Evolutionary conservation across 306 rosid genomes (phyloP).

Genomic region (Acacia crassicarpa): DNA sequence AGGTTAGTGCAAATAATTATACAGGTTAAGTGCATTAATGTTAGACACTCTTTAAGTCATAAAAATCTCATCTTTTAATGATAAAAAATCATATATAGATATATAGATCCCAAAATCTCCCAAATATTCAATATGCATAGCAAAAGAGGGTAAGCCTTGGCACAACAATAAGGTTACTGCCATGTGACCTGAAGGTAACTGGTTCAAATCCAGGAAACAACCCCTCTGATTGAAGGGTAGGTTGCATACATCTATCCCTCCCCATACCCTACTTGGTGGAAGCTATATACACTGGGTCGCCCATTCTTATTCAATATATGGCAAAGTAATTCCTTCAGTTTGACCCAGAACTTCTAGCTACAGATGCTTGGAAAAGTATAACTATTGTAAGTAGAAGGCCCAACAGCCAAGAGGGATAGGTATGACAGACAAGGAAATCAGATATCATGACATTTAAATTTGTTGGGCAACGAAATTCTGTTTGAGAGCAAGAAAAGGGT

Average conservation of each 20-base stretch:
- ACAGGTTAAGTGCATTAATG: background rate
- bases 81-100: background rate
- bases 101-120: no score
- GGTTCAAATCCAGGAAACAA: no score
- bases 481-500: conserved; percentile 9
- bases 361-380: background rate
- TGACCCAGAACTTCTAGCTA: background rate
- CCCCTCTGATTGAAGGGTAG: no score
- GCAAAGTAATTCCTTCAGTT: background rate
- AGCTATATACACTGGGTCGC: no score
- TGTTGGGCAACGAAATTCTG: conserved; percentile 4
- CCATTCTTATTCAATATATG: background rate
- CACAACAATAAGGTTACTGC: no score
- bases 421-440: conserved; percentile 13
- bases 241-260: no score
- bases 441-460: background rate
- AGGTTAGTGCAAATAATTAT: conserved; percentile 6
- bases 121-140: no score
- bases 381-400: conserved; percentile 5
- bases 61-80: background rate
- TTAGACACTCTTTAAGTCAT: background rate
- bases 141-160: no score
- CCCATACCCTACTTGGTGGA: no score
- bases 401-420: conserved; percentile 10
- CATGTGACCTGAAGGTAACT: no score